phyloP scores from a whole-genome alignment of 805 yeast genomes.

The Lipomyces oligophaga region DNA sequence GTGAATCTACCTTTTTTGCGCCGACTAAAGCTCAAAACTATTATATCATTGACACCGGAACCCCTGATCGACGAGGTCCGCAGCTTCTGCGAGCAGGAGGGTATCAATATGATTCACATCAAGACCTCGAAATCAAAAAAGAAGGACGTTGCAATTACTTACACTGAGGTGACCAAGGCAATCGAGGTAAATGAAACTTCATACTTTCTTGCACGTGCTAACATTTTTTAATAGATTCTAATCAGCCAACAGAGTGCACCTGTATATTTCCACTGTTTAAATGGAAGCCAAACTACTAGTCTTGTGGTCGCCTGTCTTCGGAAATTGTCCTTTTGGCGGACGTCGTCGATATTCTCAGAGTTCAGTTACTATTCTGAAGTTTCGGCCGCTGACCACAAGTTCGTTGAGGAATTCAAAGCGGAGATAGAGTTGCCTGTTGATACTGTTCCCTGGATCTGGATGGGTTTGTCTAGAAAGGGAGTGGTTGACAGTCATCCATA shows the following conservation, averaged over 20 bases:
- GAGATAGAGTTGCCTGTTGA: conserved; percentile 53
- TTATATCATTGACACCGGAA: conserved; percentile 75
- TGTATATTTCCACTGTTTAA: conserved; percentile 76
- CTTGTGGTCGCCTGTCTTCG: conserved; percentile 82
- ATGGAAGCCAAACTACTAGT: conserved; percentile 85
- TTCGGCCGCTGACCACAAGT: conserved; percentile 76
- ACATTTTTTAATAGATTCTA: conserved; percentile 41
- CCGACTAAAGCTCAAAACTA: conserved; percentile 62
- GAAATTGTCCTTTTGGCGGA: conserved; percentile 80
- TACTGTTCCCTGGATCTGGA: conserved; percentile 64
- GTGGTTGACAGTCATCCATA: conserved; percentile 57
- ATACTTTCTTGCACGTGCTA: background rate
- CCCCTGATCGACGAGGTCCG: conserved; percentile 53
- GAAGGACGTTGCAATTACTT: conserved; percentile 75
- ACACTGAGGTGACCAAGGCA: conserved; percentile 55
- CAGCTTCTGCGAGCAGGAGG: conserved; percentile 50
- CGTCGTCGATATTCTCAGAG: conserved; percentile 82
- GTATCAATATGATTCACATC: conserved; percentile 59
- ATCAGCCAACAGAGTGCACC: conserved; percentile 62
- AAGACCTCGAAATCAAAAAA: conserved; percentile 45
- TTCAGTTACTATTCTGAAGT: conserved; percentile 71
- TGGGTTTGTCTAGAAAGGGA: conserved; percentile 52
- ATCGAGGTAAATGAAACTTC: conserved; percentile 38
- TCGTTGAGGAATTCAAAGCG: conserved; percentile 75
- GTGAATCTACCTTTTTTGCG: conserved; percentile 65